Evolutionary conservation across 1,139 yeast species (phyloP).

Genomic region (Candida neerlandica): DNA sequence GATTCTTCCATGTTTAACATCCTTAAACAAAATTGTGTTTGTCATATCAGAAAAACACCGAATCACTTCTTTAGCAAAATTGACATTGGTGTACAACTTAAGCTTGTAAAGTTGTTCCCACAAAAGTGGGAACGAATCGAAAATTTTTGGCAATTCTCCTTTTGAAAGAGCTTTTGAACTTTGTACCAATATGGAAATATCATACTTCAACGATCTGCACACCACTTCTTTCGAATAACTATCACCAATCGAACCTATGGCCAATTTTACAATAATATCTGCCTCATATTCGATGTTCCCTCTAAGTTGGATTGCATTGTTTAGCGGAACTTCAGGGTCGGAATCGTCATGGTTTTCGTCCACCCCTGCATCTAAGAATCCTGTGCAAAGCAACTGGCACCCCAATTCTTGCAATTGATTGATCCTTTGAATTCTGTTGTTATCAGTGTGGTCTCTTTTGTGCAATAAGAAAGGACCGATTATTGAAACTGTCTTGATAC

Average conservation of each 20-base stretch:
- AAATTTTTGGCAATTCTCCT: conserved; percentile 40
- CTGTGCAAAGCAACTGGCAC: conserved; percentile 16
- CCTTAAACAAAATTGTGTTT: conserved; percentile 38
- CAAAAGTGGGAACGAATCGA: conserved; percentile 48
- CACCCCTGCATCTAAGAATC: conserved; percentile 18
- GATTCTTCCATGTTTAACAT: conserved; percentile 25
- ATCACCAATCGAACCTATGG: conserved; percentile 18
- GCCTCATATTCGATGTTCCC: conserved; percentile 37
- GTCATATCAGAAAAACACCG: conserved; percentile 46
- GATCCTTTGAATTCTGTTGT: conserved; percentile 9
- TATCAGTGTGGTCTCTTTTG: conserved; percentile 8
- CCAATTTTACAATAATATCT: conserved; percentile 23
- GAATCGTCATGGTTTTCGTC: conserved; percentile 18
- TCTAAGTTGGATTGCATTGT: conserved; percentile 37
- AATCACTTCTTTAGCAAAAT: conserved; percentile 43
- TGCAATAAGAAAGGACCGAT: conserved; percentile 25
- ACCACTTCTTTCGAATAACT: conserved; percentile 45
- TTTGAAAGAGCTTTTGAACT: conserved; percentile 48
- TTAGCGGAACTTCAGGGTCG: conserved; percentile 23
- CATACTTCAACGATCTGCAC: conserved; percentile 53
- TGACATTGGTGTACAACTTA: conserved; percentile 35
- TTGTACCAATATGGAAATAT: conserved; percentile 57
- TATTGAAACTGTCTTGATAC: conserved; percentile 42
- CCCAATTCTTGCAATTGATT: conserved; percentile 16
- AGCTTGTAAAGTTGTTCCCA: conserved; percentile 45